Conservation (phyloP, 176 grass and related monocot genomes). For the Rhynchospora pubera region DNA sequence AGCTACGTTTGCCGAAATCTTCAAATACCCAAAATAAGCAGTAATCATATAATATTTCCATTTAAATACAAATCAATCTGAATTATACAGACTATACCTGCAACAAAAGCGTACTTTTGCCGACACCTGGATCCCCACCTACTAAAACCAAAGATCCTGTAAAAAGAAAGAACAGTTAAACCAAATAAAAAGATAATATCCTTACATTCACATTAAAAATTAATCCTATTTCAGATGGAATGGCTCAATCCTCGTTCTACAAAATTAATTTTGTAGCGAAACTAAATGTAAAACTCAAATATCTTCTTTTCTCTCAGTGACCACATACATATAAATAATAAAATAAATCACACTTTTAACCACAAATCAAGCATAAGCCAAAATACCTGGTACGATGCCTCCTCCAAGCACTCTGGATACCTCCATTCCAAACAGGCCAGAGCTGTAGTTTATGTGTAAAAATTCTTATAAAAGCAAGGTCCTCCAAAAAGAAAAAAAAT, state of each 20-base stretch:
- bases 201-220: background rate
- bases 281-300: background rate
- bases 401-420: constrained; percentile 76
- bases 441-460: constrained; percentile 26
- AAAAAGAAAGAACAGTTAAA: constrained; percentile 19
- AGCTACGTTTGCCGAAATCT: constrained; percentile 72
- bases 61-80: background rate
- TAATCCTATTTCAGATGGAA: background rate
- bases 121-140: constrained; percentile 93
- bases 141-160: constrained; percentile 90
- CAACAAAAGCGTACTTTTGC: constrained; percentile 92
- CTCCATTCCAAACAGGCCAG: constrained; percentile 65
- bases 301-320: background rate
- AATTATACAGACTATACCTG: constrained; percentile 49
- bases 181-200: background rate
- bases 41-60: constrained; percentile 22
- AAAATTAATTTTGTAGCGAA: background rate
- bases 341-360: background rate
- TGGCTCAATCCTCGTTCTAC: background rate
- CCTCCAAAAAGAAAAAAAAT: background rate
- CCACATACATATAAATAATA: background rate
- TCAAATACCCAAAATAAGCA: constrained; percentile 26
- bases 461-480: background rate
- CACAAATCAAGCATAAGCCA: background rate
- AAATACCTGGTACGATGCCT: constrained; percentile 83